Evolutionary conservation across 768 basidiomycete genomes (phyloP).

Genomic region (Amanita rubescens): DNA sequence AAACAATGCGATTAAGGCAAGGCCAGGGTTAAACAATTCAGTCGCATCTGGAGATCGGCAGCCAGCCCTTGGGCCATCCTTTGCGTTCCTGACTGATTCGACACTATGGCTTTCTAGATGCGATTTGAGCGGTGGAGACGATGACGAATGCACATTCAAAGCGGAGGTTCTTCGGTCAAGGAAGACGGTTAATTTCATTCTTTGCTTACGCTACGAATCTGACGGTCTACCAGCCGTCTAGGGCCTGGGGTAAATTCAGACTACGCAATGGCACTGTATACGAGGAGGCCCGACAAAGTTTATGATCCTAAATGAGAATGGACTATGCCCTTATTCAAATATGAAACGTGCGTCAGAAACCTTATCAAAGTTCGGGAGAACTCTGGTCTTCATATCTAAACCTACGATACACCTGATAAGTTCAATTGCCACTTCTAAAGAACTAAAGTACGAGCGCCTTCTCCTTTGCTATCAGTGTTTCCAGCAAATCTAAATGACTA

Average conservation of each 20-base stretch:
- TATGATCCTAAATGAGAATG: background rate
- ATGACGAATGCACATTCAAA: background rate
- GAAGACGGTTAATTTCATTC: background rate
- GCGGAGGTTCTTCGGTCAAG: constrained; percentile 1
- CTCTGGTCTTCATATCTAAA: background rate
- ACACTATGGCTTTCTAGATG: constrained; percentile 59
- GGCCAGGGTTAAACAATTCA: constrained; percentile 10
- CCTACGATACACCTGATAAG: background rate
- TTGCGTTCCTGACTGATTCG: constrained; percentile 63
- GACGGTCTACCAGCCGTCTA: background rate
- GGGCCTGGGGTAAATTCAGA: background rate
- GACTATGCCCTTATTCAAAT: too few species aligned
- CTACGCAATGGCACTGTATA: background rate
- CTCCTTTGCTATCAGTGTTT: constrained; percentile 40
- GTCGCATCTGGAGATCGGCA: constrained; percentile 31
- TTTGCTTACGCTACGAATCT: background rate
- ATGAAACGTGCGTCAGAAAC: background rate
- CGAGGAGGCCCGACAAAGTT: background rate
- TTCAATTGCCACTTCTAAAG: background rate
- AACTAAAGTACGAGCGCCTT: background rate
- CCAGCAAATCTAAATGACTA: constrained; percentile 32
- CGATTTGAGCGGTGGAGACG: background rate
- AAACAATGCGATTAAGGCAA: constrained; percentile 42
- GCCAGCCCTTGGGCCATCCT: constrained; percentile 72
- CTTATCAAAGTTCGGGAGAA: background rate